Conservation (phyloP, 148 eudicot genomes). For the Spergularia marina region DNA sequence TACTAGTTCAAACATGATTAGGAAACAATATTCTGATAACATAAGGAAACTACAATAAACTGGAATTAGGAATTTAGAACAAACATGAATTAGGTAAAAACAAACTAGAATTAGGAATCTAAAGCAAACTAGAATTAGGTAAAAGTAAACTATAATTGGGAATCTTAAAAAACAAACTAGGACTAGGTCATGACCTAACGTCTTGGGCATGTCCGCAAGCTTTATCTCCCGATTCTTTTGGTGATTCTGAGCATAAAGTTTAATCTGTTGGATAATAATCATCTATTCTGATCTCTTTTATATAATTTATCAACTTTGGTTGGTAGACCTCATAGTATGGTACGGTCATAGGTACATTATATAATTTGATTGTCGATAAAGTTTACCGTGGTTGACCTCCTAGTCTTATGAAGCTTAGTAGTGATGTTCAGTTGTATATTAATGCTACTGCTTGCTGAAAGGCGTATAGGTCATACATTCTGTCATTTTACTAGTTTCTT, state of each 20-base stretch:
- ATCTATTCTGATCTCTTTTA: neutral
- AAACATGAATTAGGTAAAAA: too few relatives aligned
- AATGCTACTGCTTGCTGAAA: neutral
- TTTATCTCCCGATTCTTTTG: neutral
- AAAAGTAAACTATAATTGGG: too few relatives aligned
- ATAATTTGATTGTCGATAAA: neutral
- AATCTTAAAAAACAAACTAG: too few relatives aligned
- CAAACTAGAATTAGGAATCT: too few relatives aligned
- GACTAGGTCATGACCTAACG: too few relatives aligned
- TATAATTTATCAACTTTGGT: neutral
- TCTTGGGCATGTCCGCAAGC: too few relatives aligned
- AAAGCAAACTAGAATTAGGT: too few relatives aligned
- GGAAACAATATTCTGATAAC: too few relatives aligned
- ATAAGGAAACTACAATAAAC: too few relatives aligned
- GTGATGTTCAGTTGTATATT: neutral
- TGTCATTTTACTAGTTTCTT: neutral
- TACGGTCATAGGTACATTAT: neutral
- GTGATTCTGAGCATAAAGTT: neutral
- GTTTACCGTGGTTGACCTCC: neutral
- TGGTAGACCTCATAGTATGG: neutral
- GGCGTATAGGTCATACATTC: neutral
- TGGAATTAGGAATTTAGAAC: too few relatives aligned
- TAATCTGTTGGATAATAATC: neutral
- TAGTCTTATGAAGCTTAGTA: neutral
- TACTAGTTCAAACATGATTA: too few relatives aligned